Evolutionary conservation across 1,284 basidiomycete species (phyloP).

Genomic region (Marasmius oreades): DNA sequence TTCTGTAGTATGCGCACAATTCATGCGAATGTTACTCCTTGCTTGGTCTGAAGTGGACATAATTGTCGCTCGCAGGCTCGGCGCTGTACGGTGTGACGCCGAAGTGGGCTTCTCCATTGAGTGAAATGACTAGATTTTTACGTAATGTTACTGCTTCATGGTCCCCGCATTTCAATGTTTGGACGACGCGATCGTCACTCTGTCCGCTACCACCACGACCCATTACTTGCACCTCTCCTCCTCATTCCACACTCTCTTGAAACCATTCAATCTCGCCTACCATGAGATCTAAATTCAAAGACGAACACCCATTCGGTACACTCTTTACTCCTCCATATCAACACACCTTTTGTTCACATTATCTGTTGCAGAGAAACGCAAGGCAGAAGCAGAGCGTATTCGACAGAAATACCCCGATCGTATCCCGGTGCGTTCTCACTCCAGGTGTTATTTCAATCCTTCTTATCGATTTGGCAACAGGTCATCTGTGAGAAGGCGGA

Average conservation of each 20-base stretch:
- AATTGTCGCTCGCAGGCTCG: not conserved
- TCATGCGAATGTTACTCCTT: not conserved
- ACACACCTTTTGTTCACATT: slow-evolving; percentile 18
- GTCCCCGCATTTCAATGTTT: not conserved
- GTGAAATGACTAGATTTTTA: slow-evolving; percentile 1
- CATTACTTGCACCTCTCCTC: not conserved
- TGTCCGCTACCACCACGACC: slow-evolving; percentile 9
- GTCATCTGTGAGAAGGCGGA: slow-evolving; percentile 99
- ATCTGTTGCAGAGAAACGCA: slow-evolving; percentile 83
- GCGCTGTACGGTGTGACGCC: not conserved
- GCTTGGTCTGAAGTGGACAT: not conserved
- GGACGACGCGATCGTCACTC: slow-evolving; percentile 6
- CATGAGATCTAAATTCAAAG: slow-evolving; percentile 99
- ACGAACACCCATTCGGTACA: slow-evolving; percentile 97
- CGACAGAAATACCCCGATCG: slow-evolving; percentile 98
- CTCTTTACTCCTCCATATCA: slow-evolving; percentile 27
- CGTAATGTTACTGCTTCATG: not conserved
- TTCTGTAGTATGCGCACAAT: too few species aligned
- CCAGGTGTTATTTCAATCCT: slow-evolving; percentile 12
- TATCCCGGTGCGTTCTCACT: slow-evolving; percentile 76
- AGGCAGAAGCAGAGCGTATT: slow-evolving; percentile 96
- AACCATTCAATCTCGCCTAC: slow-evolving; percentile 6
- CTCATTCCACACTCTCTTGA: not conserved
- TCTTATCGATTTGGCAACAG: slow-evolving; percentile 38
- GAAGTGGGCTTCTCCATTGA: not conserved